Conservation (phyloP, 31 red algal species). For the Pterothamnion heteromorphum region DNA sequence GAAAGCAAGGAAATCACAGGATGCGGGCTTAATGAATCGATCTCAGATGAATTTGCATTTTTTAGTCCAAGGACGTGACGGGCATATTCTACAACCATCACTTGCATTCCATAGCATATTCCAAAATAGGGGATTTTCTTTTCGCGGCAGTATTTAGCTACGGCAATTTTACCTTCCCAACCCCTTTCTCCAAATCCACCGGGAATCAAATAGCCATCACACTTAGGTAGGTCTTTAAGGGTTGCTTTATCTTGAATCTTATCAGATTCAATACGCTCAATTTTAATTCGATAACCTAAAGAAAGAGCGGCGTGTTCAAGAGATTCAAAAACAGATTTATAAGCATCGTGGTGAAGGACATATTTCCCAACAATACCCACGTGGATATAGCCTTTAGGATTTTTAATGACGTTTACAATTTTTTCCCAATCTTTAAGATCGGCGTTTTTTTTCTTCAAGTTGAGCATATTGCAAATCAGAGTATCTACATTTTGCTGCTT, state of each 20-base stretch:
- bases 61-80: constrained; percentile 44
- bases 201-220: constrained; percentile 89
- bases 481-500: constrained; percentile 71
- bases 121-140: constrained; percentile 80
- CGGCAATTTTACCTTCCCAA: constrained; percentile 85
- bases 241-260: no score
- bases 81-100: constrained; percentile 78
- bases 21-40: constrained; percentile 52
- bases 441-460: no score
- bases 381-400: no score
- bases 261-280: constrained; percentile 67
- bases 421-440: no score
- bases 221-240: no score
- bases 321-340: constrained; percentile 78
- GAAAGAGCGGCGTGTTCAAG: constrained; percentile 93
- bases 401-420: no score
- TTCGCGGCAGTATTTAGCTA: constrained; percentile 67
- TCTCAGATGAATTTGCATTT: constrained; percentile 74
- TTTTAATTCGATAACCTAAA: constrained; percentile 56
- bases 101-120: constrained; percentile 98
- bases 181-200: constrained; percentile 97
- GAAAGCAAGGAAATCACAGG: constrained; percentile 86
- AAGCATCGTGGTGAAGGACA: constrained; percentile 80
- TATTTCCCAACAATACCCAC: constrained; percentile 83
- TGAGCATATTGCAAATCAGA: constrained; percentile 61